phyloP scores from a whole-genome alignment of 1,284 basidiomycete species.

The Tetrapyrgos nigripes region DNA sequence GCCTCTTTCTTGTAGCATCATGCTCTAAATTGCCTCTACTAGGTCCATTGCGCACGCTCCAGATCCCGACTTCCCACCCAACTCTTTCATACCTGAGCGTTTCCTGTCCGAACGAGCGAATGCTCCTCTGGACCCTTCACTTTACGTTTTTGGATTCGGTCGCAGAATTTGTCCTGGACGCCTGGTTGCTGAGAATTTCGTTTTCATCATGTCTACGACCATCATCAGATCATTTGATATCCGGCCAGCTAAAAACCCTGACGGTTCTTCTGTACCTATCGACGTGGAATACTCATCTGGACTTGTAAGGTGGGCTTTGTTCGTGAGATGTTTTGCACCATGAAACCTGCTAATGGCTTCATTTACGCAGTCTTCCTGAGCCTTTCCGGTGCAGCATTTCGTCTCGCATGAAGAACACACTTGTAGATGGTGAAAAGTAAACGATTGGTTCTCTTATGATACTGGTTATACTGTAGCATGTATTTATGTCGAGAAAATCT shows the following conservation, averaged over 20 bases:
- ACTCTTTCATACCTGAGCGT: slow-evolving; percentile 16
- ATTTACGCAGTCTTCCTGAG: not conserved
- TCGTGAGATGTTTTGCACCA: not conserved
- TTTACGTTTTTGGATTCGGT: slow-evolving; percentile 17
- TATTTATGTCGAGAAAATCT: too few species aligned
- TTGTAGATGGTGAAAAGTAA: too few species aligned
- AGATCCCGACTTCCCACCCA: slow-evolving; percentile 6
- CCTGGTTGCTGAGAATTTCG: slow-evolving; percentile 5
- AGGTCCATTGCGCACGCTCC: slow-evolving; percentile 16
- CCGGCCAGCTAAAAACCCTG: not conserved
- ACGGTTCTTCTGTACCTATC: too few species aligned
- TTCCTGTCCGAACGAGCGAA: slow-evolving; percentile 3
- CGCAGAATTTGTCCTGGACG: slow-evolving; percentile 13
- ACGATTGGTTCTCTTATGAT: too few species aligned
- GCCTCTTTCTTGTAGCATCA: not conserved
- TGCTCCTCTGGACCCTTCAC: slow-evolving; percentile 2
- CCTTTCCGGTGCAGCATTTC: not conserved
- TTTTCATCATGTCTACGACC: not conserved
- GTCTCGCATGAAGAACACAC: slow-evolving; percentile 4
- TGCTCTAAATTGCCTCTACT: not conserved
- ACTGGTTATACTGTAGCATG: too few species aligned
- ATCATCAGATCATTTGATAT: slow-evolving; percentile 11
- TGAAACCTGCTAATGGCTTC: too few species aligned
- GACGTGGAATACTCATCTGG: not conserved
- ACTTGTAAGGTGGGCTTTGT: not conserved